Evolutionary conservation across 139 green algal species (phyloP), one percentile per base, ranked within the genome.

Genomic region (Volvox africanus): DNA sequence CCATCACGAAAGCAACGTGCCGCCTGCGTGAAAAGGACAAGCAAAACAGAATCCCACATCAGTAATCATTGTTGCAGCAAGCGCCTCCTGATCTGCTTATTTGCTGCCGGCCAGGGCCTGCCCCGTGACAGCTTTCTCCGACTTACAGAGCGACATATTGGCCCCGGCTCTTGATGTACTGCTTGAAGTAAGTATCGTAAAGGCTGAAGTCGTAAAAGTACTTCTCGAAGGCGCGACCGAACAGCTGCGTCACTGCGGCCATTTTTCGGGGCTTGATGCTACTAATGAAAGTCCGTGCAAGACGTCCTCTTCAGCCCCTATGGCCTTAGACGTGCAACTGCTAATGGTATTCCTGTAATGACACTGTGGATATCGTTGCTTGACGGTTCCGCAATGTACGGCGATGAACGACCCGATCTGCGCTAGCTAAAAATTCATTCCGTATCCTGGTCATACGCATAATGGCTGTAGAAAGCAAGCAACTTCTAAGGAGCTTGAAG

Each of bases 141-240:
- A 92, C 92, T 94, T 61, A 94, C 92, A 94, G 88, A 5, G 80
- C 88, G 5, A 94, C 61, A 78, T 94, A 94, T 33, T 93, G 90
- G 3, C 86, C 92, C 35, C 86, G 77, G 68, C 69, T 89, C 50
- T 86, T 82, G 84, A 94, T 92, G 92, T 85, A 90, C 84, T 92
- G 82, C 61, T 92, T 88, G 78, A 90, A 86, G 61, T 80, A 88
- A n/a, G 14, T 79, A 32, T 94, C 91, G 82, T 93, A 87, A 14
- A 93, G 81, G 86, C 86, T 92, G 37, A 88, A 93, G 79, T 93
- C 91, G 17, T 92, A 93, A 30, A 93, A 93, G 69, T 90, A 93
- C 91, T 91, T 93, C 91, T 93, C 91, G 87, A 93, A 93, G 16
- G 71, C 86, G n/a, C 37, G 71, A 65, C 85, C 85, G 5, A 89